Evolutionary conservation across 2,329 filamentous ascomycete species (phyloP).

Genomic region (Epichloe typhina): DNA sequence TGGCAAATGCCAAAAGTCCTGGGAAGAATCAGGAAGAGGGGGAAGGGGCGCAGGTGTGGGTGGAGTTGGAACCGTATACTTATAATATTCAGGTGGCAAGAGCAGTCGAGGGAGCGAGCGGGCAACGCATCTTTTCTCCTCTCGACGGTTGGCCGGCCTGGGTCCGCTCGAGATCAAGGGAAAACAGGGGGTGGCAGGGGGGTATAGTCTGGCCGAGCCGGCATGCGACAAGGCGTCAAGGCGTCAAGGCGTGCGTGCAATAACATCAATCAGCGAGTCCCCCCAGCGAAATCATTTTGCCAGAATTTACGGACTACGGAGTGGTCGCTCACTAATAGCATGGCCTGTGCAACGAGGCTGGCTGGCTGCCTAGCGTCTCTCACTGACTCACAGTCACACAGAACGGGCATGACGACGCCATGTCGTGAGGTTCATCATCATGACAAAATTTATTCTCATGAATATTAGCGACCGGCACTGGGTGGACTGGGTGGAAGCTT

Average conservation of each 20-base stretch:
- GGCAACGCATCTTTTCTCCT: neutral
- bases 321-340: neutral
- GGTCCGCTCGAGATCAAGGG: neutral
- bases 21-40: constrained; percentile 11
- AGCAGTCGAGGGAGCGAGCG: neutral
- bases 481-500: too few relatives aligned
- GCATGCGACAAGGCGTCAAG: constrained; percentile 12
- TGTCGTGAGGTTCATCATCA: too few relatives aligned
- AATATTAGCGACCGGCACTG: too few relatives aligned
- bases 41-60: constrained; percentile 11
- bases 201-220: constrained; percentile 7
- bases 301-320: too few relatives aligned
- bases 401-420: neutral
- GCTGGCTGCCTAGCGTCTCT: neutral
- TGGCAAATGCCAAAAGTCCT: constrained; percentile 27
- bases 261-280: neutral
- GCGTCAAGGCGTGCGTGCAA: neutral
- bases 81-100: constrained; percentile 3
- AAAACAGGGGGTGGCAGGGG: constrained; percentile 4
- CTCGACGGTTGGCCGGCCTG: neutral
- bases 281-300: neutral
- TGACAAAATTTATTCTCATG: too few relatives aligned
- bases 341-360: neutral
- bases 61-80: constrained; percentile 20
- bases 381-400: neutral